phyloP scores from a whole-genome alignment of 2,329 filamentous ascomycete species.

The Corynespora cassiicola region DNA sequence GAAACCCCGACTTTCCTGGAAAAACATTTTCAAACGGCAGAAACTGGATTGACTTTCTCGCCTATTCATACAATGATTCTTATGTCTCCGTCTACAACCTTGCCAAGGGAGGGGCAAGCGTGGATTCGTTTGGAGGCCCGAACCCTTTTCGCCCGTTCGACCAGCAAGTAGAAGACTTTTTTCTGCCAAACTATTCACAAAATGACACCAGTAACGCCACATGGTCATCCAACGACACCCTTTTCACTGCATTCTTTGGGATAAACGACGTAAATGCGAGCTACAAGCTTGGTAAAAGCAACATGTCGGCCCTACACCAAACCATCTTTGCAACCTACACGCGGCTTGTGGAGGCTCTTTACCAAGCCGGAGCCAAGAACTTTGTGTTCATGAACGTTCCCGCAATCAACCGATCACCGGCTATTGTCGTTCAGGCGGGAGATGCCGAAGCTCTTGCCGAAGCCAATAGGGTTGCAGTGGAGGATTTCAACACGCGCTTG shows the following conservation, averaged over 20 bases:
- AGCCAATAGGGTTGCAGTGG: constrained; percentile 1
- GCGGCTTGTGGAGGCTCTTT: constrained; percentile 6
- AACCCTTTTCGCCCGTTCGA: constrained; percentile 7
- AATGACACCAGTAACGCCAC: constrained; percentile 2
- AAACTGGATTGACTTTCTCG: constrained; percentile 12
- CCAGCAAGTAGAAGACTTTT: constrained; percentile 7
- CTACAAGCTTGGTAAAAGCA: neutral
- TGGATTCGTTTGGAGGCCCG: constrained; percentile 2
- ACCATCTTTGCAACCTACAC: constrained; percentile 5
- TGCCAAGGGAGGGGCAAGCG: constrained; percentile 7
- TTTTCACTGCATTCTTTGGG: constrained; percentile 16
- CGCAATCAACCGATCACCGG: constrained; percentile 11
- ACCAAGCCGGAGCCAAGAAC: constrained; percentile 8
- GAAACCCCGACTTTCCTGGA: constrained; percentile 11
- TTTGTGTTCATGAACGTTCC: constrained; percentile 17
- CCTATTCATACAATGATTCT: constrained; percentile 8
- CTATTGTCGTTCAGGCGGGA: neutral
- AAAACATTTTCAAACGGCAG: constrained; percentile 9
- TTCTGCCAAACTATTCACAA: constrained; percentile 6
- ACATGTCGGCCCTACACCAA: neutral
- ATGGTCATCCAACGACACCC: constrained; percentile 13
- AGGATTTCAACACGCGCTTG: constrained; percentile 9
- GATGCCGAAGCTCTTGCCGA: constrained; percentile 2
- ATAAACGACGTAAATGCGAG: constrained; percentile 11
- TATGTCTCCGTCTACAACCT: constrained; percentile 11